phyloP scores from a whole-genome alignment of 2,329 filamentous ascomycete genomes.

The Venturia aucupariae region DNA sequence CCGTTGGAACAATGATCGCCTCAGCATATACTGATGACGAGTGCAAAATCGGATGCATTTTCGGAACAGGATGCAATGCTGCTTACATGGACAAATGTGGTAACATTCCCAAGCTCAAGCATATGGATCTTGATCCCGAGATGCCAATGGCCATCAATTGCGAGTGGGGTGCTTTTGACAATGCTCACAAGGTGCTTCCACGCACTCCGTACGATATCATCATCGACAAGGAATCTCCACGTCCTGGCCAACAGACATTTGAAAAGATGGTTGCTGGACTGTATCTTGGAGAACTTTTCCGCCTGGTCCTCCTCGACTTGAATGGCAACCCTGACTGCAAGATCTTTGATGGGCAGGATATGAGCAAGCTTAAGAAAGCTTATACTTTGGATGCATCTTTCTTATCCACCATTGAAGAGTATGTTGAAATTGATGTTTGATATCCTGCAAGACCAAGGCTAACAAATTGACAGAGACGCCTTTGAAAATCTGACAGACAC shows the following conservation, averaged over 20 bases:
- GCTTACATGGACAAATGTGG: slow-evolving; percentile 95
- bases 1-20: slow-evolving; percentile 91
- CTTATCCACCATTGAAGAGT: slow-evolving; percentile 80
- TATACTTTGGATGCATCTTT: slow-evolving; percentile 92
- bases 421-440: slow-evolving; percentile 11
- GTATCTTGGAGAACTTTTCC: slow-evolving; percentile 91
- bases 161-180: slow-evolving; percentile 96
- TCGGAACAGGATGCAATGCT: slow-evolving; percentile 95
- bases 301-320: slow-evolving; percentile 74
- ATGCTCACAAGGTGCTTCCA: slow-evolving; percentile 81
- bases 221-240: slow-evolving; percentile 84
- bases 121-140: slow-evolving; percentile 78
- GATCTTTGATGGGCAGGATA: slow-evolving; percentile 80
- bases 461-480: slow-evolving; percentile 55
- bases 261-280: slow-evolving; percentile 97
- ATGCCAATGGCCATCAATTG: slow-evolving; percentile 95
- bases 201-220: slow-evolving; percentile 77
- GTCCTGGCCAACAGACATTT: slow-evolving; percentile 88
- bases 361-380: slow-evolving; percentile 68
- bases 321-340: slow-evolving; percentile 53
- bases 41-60: slow-evolving; percentile 96
- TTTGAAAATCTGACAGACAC: slow-evolving; percentile 94
- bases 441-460: not conserved
- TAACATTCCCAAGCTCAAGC: slow-evolving; percentile 84
- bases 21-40: slow-evolving; percentile 90